Conservation (phyloP, 768 basidiomycete species). For the Lyophyllum decastes region DNA sequence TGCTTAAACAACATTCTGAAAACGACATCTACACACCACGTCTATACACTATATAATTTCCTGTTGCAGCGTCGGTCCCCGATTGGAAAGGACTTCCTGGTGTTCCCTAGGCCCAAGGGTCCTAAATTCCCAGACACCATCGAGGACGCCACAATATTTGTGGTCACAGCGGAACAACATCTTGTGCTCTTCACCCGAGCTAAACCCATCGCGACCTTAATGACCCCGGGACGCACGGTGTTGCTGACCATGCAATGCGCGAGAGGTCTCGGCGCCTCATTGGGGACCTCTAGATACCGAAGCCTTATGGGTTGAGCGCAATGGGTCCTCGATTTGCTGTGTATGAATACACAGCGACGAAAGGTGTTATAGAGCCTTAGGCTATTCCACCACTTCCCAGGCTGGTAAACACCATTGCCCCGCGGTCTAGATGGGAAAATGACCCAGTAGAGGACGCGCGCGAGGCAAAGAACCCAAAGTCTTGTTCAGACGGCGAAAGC, state of each 20-base stretch:
- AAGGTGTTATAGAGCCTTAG: conserved; percentile 15
- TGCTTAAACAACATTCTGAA: no score
- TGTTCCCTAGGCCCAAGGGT: neutral
- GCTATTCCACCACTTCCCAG: conserved; percentile 14
- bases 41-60: no score
- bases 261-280: conserved; percentile 18
- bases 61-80: neutral
- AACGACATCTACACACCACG: neutral
- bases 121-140: neutral
- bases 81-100: neutral
- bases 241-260: conserved; percentile 29
- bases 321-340: conserved; percentile 27
- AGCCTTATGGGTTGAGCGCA: conserved; percentile 25
- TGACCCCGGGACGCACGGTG: conserved; percentile 14
- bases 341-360: conserved; percentile 19
- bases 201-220: conserved; percentile 21
- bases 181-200: conserved; percentile 26
- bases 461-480: conserved; percentile 13
- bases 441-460: conserved; percentile 21
- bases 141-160: neutral
- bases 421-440: conserved; percentile 26
- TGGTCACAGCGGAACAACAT: neutral
- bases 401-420: conserved; percentile 26
- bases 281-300: conserved; percentile 14
- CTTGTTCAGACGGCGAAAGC: conserved; percentile 18